Evolutionary conservation across 306 rosid species (phyloP), one percentile per base, ranked within the genome.

Genomic region (Medicago lupulina): DNA sequence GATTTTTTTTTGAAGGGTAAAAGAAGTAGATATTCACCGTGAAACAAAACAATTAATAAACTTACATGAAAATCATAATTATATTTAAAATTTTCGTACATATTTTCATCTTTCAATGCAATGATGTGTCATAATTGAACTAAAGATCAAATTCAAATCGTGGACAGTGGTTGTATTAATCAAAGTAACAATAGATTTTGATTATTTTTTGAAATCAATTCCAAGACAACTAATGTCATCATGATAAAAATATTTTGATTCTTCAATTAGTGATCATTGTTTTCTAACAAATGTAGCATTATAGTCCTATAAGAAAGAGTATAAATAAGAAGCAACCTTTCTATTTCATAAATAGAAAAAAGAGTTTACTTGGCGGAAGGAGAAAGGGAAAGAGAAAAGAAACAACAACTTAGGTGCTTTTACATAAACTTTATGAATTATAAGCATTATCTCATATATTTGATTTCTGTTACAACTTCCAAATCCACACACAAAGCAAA

Each of bases 361-460:
- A 59, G 74, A 49, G 87, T 38, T 88, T 66, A 74, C 93, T 86
- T 85, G 86, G 54, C 68, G 71, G 80, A 43, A 77, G 77, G 91
- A 67, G 75, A 51, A 81, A 85, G 83, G 63, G 55, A 81, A 73
- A 76, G 43, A 36, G 31, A 43, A 81, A 72, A 63, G 31, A 41
- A 59, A 50, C 67, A 63, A 19, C 8, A 71, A 77, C 4, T 40
- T 74, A 7, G 58, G 21, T 31, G 57, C 84, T 82, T 81, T 72
- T 58, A 50, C 57, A 54, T 18, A 17, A 54, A 12, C 60, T 54
- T 54, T 62, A 41, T 76, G 77, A 74, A 7, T 14, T 73, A 41
- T 43, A 44, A 75, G 53, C 64, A 76, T 28, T 4, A 55, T 80
- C 36, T 70, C 11, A 46, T 13, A 46, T 46, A 21, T 46, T 72